Conservation (phyloP, 257 asterid species). For the Fraxinus anomala region DNA sequence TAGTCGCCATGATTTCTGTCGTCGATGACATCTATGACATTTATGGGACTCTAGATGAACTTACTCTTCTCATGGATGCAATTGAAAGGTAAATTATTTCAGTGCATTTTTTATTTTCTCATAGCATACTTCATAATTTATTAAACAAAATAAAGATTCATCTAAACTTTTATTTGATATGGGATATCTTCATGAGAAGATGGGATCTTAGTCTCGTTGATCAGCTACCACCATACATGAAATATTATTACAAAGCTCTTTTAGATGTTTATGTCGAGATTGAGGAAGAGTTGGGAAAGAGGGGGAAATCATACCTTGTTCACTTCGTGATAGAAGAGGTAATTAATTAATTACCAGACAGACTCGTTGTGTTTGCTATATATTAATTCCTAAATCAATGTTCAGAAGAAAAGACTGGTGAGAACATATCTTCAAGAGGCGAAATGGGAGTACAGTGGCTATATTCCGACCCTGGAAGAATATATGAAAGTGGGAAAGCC, state of each 20-base stretch:
- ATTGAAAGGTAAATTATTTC: neutral
- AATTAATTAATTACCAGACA: neutral
- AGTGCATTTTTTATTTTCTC: neutral
- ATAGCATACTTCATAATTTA: neutral
- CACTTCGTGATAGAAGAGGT: slow-evolving; percentile 39
- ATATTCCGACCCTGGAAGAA: slow-evolving; percentile 37
- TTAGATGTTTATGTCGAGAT: neutral
- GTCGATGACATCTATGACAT: slow-evolving; percentile 27
- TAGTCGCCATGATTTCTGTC: slow-evolving; percentile 5
- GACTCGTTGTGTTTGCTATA: neutral
- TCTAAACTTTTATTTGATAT: too few species aligned
- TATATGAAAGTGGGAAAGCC: slow-evolving; percentile 38
- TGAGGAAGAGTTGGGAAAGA: neutral
- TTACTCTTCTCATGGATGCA: slow-evolving; percentile 15
- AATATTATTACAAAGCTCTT: neutral
- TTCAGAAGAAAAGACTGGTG: slow-evolving; percentile 28
- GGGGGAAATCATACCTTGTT: slow-evolving; percentile 3
- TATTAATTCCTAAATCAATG: neutral
- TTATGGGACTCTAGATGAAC: slow-evolving; percentile 22
- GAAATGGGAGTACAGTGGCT: slow-evolving; percentile 29
- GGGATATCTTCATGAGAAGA: neutral
- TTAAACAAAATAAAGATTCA: too few species aligned
- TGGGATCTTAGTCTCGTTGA: neutral
- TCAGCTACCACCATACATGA: neutral
- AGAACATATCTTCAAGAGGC: slow-evolving; percentile 38